Base-by-base conservation (phyloP, 306 rosid species). In the Urtica urens region DNA sequence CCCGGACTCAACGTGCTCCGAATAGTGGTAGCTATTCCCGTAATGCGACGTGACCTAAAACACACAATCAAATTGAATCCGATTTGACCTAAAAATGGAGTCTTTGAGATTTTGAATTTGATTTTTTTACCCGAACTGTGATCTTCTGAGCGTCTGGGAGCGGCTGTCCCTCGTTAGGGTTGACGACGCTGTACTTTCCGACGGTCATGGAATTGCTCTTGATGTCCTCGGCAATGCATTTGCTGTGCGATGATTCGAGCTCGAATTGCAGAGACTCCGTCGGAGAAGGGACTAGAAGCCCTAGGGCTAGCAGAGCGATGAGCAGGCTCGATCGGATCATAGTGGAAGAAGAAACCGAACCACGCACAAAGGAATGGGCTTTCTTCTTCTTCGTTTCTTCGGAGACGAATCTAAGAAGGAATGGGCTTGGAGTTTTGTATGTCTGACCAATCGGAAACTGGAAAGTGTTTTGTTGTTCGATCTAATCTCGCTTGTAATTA, bases 51-150 rank as follows among this genome's bases (percentile, higher is more conserved):
- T 92, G 14, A 92, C 99, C 99, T 90, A 55, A n/a, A 41, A 19
- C 2, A 22, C 25, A 3, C 1, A 6, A 20, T 23, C 49, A 23
- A 45, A 45, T 45, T 7, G 53, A 62, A 28, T 30, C 38, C 18
- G 3, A 34, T 18, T 4, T 23, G 0, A 11, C 40, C 12, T n/a
- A n/a, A n/a, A n/a, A n/a, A n/a, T n/a, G n/a, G n/a, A n/a, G n/a
- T n/a, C n/a, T n/a, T n/a, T n/a, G n/a, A n/a, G n/a, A n/a, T n/a
- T n/a, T n/a, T n/a, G n/a, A n/a, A n/a, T n/a, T n/a, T n/a, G n/a
- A n/a, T n/a, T n/a, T n/a, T n/a, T n/a, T n/a, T 62, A 90, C 99
- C 99, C 96, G 67, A 31, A 78, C 93, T 44, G 82, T 79, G 81
- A 85, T 17, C 64, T 71, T 79, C 75, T 78, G 93, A 0, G 87